Conservation (phyloP, 2,329 filamentous ascomycete species). For the Chaetomiaceae sp. region DNA sequence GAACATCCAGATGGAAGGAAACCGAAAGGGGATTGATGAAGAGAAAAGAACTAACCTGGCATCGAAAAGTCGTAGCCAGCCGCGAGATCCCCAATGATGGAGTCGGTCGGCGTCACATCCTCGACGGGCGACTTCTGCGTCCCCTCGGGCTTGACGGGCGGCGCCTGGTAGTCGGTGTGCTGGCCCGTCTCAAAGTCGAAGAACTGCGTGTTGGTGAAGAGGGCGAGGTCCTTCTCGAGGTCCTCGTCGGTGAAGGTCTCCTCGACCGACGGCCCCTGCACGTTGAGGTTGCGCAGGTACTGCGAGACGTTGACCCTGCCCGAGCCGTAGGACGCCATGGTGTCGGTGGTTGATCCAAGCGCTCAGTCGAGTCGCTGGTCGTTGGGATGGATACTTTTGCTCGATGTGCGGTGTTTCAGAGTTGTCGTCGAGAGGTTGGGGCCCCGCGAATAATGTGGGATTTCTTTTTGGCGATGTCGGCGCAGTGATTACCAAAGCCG, state of each 20-base stretch:
- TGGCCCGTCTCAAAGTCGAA: slow-evolving; percentile 71
- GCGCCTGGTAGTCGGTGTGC: slow-evolving; percentile 52
- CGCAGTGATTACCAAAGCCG: slow-evolving; percentile 9
- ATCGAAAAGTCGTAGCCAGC: slow-evolving; percentile 45
- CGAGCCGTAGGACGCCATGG: slow-evolving; percentile 68
- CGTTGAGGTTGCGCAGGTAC: slow-evolving; percentile 83
- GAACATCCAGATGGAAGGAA: slow-evolving; percentile 5
- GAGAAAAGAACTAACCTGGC: slow-evolving; percentile 34
- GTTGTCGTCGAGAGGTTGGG: neutral
- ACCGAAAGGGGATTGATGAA: neutral
- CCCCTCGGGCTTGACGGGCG: slow-evolving; percentile 41
- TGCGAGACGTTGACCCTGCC: slow-evolving; percentile 85
- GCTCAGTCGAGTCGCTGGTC: slow-evolving; percentile 2
- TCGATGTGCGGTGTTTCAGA: neutral
- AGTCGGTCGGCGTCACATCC: slow-evolving; percentile 37
- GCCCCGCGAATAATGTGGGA: slow-evolving; percentile 9
- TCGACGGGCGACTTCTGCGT: slow-evolving; percentile 30
- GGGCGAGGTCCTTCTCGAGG: slow-evolving; percentile 66
- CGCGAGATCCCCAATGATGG: slow-evolving; percentile 44
- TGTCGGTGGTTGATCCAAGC: slow-evolving; percentile 9
- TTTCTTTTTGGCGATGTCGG: slow-evolving; percentile 11
- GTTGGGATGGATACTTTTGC: neutral
- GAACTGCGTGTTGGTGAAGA: slow-evolving; percentile 81
- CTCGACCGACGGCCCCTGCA: slow-evolving; percentile 49
- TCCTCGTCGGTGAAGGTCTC: slow-evolving; percentile 63